Base-by-base conservation (phyloP, 345 rosid genomes). In the Eutrema yunnanense region DNA sequence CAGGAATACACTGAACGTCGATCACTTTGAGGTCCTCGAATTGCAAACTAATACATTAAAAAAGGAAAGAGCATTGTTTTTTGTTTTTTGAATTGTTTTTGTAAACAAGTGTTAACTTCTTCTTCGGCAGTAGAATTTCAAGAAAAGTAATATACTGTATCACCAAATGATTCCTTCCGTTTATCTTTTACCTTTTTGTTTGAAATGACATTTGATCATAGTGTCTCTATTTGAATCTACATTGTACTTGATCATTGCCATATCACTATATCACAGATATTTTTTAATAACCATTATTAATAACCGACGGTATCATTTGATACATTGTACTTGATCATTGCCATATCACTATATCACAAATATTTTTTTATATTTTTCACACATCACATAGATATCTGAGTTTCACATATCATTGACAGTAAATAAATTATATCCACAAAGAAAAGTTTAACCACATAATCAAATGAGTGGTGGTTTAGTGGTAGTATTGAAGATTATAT, bases 81-180 rank as follows among this genome's bases (percentile, higher is more conserved):
- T 55, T 33, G 6, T 68, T 48, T 59, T 48, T 40, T 12, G 27
- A 22, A 22, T 58, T 10, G 19, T 14, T 49, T 62, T 51, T 41
- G 47, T 27, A 27, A 43, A 26, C 10, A 57, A 57, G 42, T 48
- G 11, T 47, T 36, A 65, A 72, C 5, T 53, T 53, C 32, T 30
- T 37, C 29, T 53, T 54, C 9, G 65, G 41, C 14, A 54, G 41
- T 64, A 54, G n/a, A 44, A 47, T 47, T 37, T 56, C 48, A 42
- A 47, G 33, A 55, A 64, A 54, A 64, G 27, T 63, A 64, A 43
- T 26, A 33, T 26, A 52, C 4, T 22, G 27, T 62, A 34, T 44
- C 34, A 65, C 43, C 49, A 36, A 54, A 53, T 74, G 68, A 59
- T 66, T 74, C 61, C 72, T 66, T 74, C 36, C 58, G 30, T 74